Base-by-base conservation (phyloP, 2,329 filamentous ascomycete genomes). In the Ophiostoma ulmi region DNA sequence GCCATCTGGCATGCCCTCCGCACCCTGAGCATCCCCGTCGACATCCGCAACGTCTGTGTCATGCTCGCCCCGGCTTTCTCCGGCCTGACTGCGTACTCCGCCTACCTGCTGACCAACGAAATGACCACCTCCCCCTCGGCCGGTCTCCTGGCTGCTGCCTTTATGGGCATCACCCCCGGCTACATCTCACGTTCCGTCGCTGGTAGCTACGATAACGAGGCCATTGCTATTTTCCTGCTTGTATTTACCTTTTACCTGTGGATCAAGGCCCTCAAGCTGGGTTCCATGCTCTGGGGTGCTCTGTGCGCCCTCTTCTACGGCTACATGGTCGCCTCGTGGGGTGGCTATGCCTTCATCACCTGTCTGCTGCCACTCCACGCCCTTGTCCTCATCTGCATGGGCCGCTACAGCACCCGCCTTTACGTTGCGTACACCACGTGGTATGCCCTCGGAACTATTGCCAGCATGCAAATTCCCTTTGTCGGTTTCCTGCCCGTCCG, bases 271-370 rank as follows among this genome's bases (percentile, higher is more conserved):
- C 86, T 99, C 75, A 99, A 99, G 85, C 87, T 93, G 72, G 95
- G 95, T 36, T 98, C 95, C 68, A 93, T 97, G 80, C 91, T 97
- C 81, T 99, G 94, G 94, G 94, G 93, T 76, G 94, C 92, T 52
- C 85, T 97, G 73, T 95, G 94, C 76, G 95, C 95, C 63, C 86
- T 99, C 70, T 98, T 96, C 83, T 99, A 99, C 81, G 95, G 95
- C 78, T 99, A 99, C 88, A 99, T 99, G 95, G 95, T 99, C 74
- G 95, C 94, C 67, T 97, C 96, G 22, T 99, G 95, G 95, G 95
- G 95, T 86, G 95, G 95, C 78, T 99, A 99, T 80, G 95, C 97
- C 77, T 99, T 99, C 87, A 99, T 99, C 78, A 99, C 96, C 73
- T 97, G 97, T 80, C 83, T 99, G 81, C 89, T 99, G 72, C 95